phyloP scores from a whole-genome alignment of 495 filamentous ascomycete genomes.

The Neurospora intermedia region DNA sequence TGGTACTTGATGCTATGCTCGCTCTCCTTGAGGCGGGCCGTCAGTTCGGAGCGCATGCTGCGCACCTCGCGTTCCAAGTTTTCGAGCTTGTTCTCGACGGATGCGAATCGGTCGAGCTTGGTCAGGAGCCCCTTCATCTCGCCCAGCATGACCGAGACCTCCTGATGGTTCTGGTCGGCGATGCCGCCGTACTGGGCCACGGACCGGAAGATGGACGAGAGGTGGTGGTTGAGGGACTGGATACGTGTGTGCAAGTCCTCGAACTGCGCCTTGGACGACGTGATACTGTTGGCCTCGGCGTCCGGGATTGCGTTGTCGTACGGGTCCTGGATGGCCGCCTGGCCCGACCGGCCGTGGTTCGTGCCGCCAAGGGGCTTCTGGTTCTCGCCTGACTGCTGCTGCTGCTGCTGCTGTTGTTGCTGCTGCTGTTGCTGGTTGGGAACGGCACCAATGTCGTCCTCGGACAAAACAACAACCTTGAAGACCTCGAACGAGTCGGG shows the following conservation, averaged over 20 bases:
- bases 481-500: constrained; percentile 92
- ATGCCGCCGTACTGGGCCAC: constrained; percentile 39
- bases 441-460: constrained; percentile 15
- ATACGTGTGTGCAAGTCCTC: constrained; percentile 72
- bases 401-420: constrained; percentile 19
- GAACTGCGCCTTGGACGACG: constrained; percentile 55
- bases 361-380: not conserved
- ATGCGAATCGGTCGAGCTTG: constrained; percentile 29
- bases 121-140: constrained; percentile 28
- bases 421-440: constrained; percentile 25
- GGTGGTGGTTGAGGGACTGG: constrained; percentile 61
- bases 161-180: constrained; percentile 49
- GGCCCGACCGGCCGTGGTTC: constrained; percentile 10
- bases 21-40: constrained; percentile 50
- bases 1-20: constrained; percentile 62
- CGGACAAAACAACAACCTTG: constrained; percentile 63
- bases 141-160: constrained; percentile 32
- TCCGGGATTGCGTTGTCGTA: constrained; percentile 37
- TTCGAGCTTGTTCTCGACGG: constrained; percentile 40
- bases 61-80: constrained; percentile 59
- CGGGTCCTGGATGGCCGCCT: constrained; percentile 19
- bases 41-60: constrained; percentile 34
- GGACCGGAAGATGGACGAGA: constrained; percentile 57
- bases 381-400: constrained; percentile 9
- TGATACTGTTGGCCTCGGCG: constrained; percentile 34